Conservation (phyloP, 73 alveolate species). For the Durusdinium trenchii region DNA sequence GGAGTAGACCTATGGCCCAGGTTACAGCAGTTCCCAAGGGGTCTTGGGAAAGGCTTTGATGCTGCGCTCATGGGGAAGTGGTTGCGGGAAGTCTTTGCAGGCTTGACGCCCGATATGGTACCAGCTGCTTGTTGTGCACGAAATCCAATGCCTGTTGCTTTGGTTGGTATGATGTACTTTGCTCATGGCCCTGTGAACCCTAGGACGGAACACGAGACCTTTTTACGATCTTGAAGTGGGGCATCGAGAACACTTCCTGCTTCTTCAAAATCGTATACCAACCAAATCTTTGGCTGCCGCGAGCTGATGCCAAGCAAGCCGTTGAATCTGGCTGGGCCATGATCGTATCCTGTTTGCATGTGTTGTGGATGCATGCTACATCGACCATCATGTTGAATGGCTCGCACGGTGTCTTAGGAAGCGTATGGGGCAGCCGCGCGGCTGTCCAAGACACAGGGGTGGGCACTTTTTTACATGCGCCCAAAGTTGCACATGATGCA, state of each 20-base stretch:
- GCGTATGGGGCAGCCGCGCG: neutral
- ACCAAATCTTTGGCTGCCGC: neutral
- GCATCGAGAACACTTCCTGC: neutral
- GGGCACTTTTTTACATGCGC: neutral
- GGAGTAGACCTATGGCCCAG: neutral
- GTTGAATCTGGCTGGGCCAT: neutral
- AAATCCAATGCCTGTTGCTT: no score
- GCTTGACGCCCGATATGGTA: neutral
- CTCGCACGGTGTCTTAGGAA: neutral
- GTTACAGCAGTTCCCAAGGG: constrained; percentile 4
- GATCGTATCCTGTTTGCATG: neutral
- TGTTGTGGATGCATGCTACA: neutral
- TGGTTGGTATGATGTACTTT: no score
- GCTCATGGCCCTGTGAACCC: no score
- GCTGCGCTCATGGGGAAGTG: neutral
- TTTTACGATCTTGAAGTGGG: no score
- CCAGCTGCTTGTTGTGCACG: neutral
- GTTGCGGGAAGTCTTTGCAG: neutral
- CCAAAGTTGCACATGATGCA: constrained; percentile 15
- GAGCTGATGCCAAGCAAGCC: neutral
- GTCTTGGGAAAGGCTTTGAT: constrained; percentile 23
- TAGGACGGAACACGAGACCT: no score
- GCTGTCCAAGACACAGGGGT: neutral
- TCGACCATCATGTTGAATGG: neutral
- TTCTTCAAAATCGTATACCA: neutral